These are phyloP conservation scores for Pluteus cervinus DNA, from an alignment of 768 basidiomycete genomes.

Conservation along the genomic window DNA sequence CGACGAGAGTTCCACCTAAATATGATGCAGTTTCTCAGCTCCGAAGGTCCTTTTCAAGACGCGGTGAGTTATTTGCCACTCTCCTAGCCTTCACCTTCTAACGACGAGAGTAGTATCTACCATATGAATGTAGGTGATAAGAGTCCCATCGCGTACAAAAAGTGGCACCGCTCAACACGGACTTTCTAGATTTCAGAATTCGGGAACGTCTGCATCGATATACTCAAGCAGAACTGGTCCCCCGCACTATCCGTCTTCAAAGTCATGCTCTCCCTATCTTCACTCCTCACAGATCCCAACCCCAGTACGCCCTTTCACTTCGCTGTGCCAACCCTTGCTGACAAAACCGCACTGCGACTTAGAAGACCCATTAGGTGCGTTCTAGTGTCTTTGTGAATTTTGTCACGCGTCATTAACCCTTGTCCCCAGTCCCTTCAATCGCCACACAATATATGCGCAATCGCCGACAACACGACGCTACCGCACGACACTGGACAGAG, in stretches of 20 bases:
- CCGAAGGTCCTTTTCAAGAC: slow-evolving; percentile 74
- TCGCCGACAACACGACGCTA: slow-evolving; percentile 67
- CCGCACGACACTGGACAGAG: slow-evolving; percentile 74
- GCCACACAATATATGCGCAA: slow-evolving; percentile 64
- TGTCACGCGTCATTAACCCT: not conserved
- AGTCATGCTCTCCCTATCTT: slow-evolving; percentile 89
- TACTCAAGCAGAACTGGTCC: slow-evolving; percentile 92
- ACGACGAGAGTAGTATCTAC: slow-evolving; percentile 54
- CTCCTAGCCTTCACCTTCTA: not conserved
- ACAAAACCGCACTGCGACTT: slow-evolving; percentile 6
- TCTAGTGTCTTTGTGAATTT: not conserved
- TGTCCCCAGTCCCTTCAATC: slow-evolving; percentile 54
- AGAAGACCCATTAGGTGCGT: slow-evolving; percentile 70
- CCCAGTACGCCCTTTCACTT: slow-evolving; percentile 52
- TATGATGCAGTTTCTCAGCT: slow-evolving; percentile 58
- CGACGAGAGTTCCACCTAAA: slow-evolving; percentile 2
- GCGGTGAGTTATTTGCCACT: slow-evolving; percentile 44
- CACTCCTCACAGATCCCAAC: slow-evolving; percentile 90
- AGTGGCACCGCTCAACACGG: slow-evolving; percentile 3
- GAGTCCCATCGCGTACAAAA: not conserved
- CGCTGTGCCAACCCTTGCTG: not conserved
- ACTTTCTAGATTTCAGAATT: slow-evolving; percentile 56
- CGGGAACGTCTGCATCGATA: slow-evolving; percentile 81
- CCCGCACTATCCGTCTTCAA: slow-evolving; percentile 92
- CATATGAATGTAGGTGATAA: slow-evolving; percentile 66